Base-by-base conservation (phyloP, 179 eudicot species). In the Vitellaria paradoxa region DNA sequence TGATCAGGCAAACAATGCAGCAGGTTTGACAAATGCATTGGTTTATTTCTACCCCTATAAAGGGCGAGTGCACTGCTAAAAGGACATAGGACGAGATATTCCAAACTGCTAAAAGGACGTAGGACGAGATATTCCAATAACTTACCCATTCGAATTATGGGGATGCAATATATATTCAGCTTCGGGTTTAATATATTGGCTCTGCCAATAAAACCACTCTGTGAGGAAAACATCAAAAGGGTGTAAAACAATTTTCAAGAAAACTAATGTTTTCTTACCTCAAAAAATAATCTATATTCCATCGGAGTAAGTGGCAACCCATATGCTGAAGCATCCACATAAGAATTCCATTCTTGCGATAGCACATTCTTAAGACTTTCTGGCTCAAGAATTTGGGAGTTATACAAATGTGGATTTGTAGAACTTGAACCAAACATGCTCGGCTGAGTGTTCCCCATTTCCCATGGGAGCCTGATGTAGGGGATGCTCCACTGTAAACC, bases 401-500 rank as follows among this genome's bases (percentile, higher is more conserved):
- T 72, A n/a, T 68, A 77, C 26, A 86, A 72, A 80, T 69, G 82
- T 62, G 88, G 80, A 68, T 85, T 85, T 26, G 76, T 52, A 3
- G 92, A 74, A 77, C 63, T 81, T 42, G 91, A 80, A 49, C 85
- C 86, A 62, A 76, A 71, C 85, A 84, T 65, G 65, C 83, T 60
- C 42, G 83, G 75, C 4, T 77, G 83, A 66, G 40, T 30, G 69
- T 84, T 78, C 30, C 76, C 87, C 20, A 30, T 82, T 76, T 90
- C 95, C 97, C 98, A 95, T 3, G 99, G 99, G 68, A 95, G 95
- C 72, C 71, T 77, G 65, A 89, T 78, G 86, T 91, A 93, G 72
- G 99, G 99, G 78, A 95, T 81, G 74, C 97, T 95, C 99, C 99
- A 95, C 26, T 86, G 86, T 66, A 95, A 79, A 74, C 92, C 91